Evolutionary conservation across 371 early-diverging fungal species (phyloP).

Genomic region (Haplosporangium sp.): DNA sequence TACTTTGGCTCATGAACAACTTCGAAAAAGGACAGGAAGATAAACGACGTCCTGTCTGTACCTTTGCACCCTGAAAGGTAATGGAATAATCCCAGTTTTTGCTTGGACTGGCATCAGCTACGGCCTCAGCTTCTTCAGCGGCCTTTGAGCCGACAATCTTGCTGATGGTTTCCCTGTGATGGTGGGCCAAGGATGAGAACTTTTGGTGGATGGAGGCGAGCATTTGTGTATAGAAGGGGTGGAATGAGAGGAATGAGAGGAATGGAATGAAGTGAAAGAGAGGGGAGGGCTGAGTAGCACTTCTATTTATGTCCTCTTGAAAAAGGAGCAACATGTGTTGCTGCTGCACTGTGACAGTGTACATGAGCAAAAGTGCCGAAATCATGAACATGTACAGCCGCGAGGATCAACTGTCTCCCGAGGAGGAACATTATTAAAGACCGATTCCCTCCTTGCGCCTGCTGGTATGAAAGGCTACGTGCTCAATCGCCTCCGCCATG

Average conservation of each 20-base stretch:
- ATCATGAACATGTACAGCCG: too few species aligned
- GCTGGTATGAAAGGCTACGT: too few species aligned
- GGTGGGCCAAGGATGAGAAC: conserved; percentile 7
- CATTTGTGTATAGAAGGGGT: background rate
- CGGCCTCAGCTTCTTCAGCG: background rate
- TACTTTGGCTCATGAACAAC: too few species aligned
- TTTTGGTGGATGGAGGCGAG: conserved; percentile 18
- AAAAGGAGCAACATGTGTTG: too few species aligned
- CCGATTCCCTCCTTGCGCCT: too few species aligned
- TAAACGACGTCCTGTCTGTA: too few species aligned
- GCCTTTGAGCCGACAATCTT: background rate
- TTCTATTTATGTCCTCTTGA: too few species aligned
- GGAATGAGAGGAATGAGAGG: background rate
- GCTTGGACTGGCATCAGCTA: background rate
- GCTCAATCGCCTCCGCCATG: too few species aligned
- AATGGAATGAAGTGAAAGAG: conserved; percentile 2
- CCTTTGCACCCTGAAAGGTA: conserved; percentile 27
- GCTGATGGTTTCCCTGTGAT: conserved; percentile 7
- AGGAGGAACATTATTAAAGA: too few species aligned
- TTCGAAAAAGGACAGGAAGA: too few species aligned
- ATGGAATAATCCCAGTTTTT: conserved; percentile 38
- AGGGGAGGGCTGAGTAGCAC: background rate
- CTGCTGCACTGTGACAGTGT: background rate
- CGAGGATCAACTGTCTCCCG: too few species aligned
- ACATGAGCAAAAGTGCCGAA: too few species aligned